Conservation (phyloP, 108 stramenopile species). For the Fistulifera pelliculosa region DNA sequence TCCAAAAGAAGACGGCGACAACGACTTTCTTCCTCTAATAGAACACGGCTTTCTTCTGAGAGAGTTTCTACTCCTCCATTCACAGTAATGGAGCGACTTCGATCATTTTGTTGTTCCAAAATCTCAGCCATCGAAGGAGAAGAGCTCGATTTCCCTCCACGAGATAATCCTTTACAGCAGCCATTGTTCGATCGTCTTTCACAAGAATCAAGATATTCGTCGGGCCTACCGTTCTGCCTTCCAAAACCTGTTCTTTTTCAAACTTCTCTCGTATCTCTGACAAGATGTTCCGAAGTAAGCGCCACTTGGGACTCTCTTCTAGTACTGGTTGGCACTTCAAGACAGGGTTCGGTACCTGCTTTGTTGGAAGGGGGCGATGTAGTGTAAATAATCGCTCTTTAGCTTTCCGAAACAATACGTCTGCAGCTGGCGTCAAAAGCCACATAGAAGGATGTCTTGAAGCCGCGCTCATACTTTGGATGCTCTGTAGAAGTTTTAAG, state of each 20-base stretch:
- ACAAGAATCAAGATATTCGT: slow-evolving; percentile 77
- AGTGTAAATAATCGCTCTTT: slow-evolving; percentile 81
- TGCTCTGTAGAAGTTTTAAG: slow-evolving; percentile 63
- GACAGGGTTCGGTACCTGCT: slow-evolving; percentile 34
- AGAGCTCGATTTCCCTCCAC: slow-evolving; percentile 39
- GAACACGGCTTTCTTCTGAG: slow-evolving; percentile 57
- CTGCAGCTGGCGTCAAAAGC: slow-evolving; percentile 79
- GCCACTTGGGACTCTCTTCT: slow-evolving; percentile 94
- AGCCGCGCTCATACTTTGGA: slow-evolving; percentile 63
- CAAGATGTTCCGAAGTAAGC: slow-evolving; percentile 67
- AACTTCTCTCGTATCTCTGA: slow-evolving; percentile 62
- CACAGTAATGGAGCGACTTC: slow-evolving; percentile 49
- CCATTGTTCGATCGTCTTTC: slow-evolving; percentile 77
- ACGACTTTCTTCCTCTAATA: slow-evolving; percentile 59
- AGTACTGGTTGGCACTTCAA: slow-evolving; percentile 47
- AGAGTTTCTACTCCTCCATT: slow-evolving; percentile 25
- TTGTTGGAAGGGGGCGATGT: slow-evolving; percentile 23
- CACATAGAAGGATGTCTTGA: slow-evolving; percentile 74
- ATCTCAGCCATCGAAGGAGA: slow-evolving; percentile 41
- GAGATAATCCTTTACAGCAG: slow-evolving; percentile 59
- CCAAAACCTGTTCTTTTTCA: slow-evolving; percentile 17
- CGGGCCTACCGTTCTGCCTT: slow-evolving; percentile 3
- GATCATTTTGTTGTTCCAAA: slow-evolving; percentile 37
- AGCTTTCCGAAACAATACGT: slow-evolving; percentile 76
- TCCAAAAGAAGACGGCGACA: slow-evolving; percentile 43